Evolutionary conservation across 2,329 filamentous ascomycete genomes (phyloP), one percentile per base, ranked within the genome.

Genomic region (Botrytis fragariae): DNA sequence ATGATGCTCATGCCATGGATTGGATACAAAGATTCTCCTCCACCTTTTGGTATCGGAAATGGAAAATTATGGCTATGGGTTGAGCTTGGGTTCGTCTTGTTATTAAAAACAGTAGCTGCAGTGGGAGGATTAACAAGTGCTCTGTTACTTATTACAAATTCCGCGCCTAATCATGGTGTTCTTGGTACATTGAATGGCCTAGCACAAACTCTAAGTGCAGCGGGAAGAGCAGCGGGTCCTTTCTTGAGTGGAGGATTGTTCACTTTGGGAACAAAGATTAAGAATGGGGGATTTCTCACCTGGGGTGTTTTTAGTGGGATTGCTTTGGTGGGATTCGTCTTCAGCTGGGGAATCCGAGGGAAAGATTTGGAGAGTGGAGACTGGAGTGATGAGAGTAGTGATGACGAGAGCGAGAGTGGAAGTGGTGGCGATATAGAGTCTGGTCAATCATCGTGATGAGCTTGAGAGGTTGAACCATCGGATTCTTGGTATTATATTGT

Each of bases 71-170:
- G 92, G 88, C 83, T 98, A 37, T 97, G 94, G 83, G 80, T 89
- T 5, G 94, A 98, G 81, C 83, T 98, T n/a, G 94, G 92, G 0
- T 81, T 89, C 22, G 90, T 97, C 0, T 84, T 99, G 60, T 87
- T 98, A 20, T 84, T 98, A 72, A 98, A 98, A 83, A 98, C 95
- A 20, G 90, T 98, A 16, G 94, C 94, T 73, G 90, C 86, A 97
- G 94, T 99, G 0, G 94, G 94, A 12, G 95, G 95, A 0, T 82
- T 99, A 74, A 97, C 95, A 3, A 95, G 93, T 79, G 94, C 95
- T 3, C 89, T 98, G 83, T 86, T 97, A 93, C 98, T 0, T 93
- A 95, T 99, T 77, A 98, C 94, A 54, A 99, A 99, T 79, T 97
- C 93, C 1, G 93, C 94, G 0, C 93, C 94, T 0, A 94, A 95